Conservation (phyloP, 2,329 filamentous ascomycete species). For the Aspergillus fumigatiaffinis region DNA sequence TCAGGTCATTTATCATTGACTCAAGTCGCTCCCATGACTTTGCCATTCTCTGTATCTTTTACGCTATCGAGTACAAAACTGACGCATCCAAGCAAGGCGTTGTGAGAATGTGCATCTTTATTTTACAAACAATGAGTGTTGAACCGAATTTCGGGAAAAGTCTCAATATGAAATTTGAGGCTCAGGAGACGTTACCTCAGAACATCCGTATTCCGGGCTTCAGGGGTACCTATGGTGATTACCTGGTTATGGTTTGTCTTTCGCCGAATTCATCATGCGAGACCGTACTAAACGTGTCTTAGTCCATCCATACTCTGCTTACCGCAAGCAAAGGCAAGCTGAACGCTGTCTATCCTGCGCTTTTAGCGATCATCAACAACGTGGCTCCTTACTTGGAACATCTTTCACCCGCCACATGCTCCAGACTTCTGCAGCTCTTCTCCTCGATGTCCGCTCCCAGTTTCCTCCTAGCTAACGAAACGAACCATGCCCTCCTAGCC, state of each 20-base stretch:
- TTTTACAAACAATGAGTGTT: constrained; percentile 90
- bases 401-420: constrained; percentile 68
- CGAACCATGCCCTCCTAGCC: constrained; percentile 75
- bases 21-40: constrained; percentile 93
- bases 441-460: constrained; percentile 89
- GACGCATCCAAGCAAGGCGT: constrained; percentile 87
- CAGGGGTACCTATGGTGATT: constrained; percentile 87
- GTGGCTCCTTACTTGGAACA: constrained; percentile 79
- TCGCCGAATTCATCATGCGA: not conserved
- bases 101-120: constrained; percentile 95
- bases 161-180: constrained; percentile 83
- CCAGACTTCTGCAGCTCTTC: constrained; percentile 82
- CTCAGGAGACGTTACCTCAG: constrained; percentile 78
- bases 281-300: constrained; percentile 4
- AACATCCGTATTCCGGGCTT: constrained; percentile 81
- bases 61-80: constrained; percentile 82
- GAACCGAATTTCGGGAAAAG: constrained; percentile 87
- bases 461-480: constrained; percentile 88
- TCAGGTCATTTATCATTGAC: constrained; percentile 94
- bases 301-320: constrained; percentile 90
- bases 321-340: constrained; percentile 86
- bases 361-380: constrained; percentile 91
- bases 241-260: constrained; percentile 69
- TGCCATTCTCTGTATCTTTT: constrained; percentile 83
- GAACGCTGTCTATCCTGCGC: constrained; percentile 84